A percentile compares a stretch with the other conserved stretches of the same genome.
phyloP scores from a whole-genome alignment of 768 basidiomycete genomes.

The Hirschioporus abietinus region DNA sequence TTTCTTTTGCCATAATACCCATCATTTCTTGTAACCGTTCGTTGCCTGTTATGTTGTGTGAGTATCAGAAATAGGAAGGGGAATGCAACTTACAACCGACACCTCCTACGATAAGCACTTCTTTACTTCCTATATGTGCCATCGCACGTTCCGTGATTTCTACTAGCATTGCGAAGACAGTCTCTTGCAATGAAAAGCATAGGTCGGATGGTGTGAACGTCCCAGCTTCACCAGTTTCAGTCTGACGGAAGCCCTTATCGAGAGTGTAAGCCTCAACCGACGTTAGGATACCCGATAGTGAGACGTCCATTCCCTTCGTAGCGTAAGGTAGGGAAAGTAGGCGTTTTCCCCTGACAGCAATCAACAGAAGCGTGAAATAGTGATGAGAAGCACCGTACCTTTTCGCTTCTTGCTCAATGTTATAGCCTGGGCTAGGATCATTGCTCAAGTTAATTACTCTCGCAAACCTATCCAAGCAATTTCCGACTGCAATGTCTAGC shows the following conservation, averaged over 20 bases:
- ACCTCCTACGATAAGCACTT: constrained; percentile 96
- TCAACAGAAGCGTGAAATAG: constrained; percentile 1
- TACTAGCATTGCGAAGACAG: constrained; percentile 95
- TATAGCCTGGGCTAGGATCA: constrained; percentile 94
- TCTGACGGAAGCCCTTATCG: constrained; percentile 75
- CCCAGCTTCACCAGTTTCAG: constrained; percentile 48
- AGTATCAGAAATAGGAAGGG: constrained; percentile 4
- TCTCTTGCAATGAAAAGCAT: constrained; percentile 96
- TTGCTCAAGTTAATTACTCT: constrained; percentile 91
- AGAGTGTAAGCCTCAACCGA: constrained; percentile 82
- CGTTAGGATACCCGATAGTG: constrained; percentile 90
- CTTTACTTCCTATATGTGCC: constrained; percentile 96
- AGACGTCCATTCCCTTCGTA: constrained; percentile 98
- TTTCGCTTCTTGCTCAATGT: constrained; percentile 95
- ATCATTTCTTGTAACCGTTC: constrained; percentile 96
- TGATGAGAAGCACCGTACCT: constrained; percentile 41
- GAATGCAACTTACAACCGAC: constrained; percentile 82
- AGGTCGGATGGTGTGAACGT: constrained; percentile 92
- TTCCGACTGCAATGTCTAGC: constrained; percentile 98
- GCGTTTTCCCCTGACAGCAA: constrained; percentile 62
- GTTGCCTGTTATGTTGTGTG: constrained; percentile 54
- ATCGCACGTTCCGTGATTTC: constrained; percentile 99
- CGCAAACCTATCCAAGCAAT: constrained; percentile 96
- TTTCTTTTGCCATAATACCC: constrained; percentile 92
- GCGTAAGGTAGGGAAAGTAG: constrained; percentile 85